Evolutionary conservation across 805 yeast species (phyloP).

Genomic region (Nakazawaea holstii): DNA sequence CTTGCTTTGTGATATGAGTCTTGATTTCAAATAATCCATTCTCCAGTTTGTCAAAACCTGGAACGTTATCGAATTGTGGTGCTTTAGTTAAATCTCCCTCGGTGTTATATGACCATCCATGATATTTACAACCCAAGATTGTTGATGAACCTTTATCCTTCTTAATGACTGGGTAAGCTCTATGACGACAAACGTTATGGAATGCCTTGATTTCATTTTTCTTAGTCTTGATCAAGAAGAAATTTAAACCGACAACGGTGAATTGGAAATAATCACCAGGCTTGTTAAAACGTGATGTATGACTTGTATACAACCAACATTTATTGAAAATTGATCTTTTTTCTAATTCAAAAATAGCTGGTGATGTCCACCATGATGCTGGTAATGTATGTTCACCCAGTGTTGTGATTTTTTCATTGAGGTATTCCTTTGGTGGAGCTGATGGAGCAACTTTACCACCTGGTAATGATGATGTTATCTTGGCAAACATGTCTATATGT

Average conservation of each 20-base stretch:
- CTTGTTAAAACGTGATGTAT: constrained; percentile 45
- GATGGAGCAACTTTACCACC: constrained; percentile 5
- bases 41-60: constrained; percentile 51
- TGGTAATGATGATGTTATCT: constrained; percentile 3
- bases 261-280: constrained; percentile 54
- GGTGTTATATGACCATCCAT: constrained; percentile 63
- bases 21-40: constrained; percentile 51
- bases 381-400: constrained; percentile 52
- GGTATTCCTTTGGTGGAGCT: constrained; percentile 7
- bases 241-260: constrained; percentile 46
- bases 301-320: constrained; percentile 52
- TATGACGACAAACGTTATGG: constrained; percentile 61
- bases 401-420: constrained; percentile 5
- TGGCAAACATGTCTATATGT: constrained; percentile 6
- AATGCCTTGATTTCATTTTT: constrained; percentile 51
- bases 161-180: constrained; percentile 58
- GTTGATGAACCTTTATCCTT: constrained; percentile 55
- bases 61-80: constrained; percentile 55
- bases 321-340: constrained; percentile 52
- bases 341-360: constrained; percentile 52
- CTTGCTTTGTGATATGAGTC: constrained; percentile 50
- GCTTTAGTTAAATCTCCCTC: constrained; percentile 56
- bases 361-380: constrained; percentile 63
- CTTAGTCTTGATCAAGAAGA: constrained; percentile 50
- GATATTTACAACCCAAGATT: constrained; percentile 55